phyloP scores from a whole-genome alignment of 768 basidiomycete genomes.

The Astraeus odoratus region DNA sequence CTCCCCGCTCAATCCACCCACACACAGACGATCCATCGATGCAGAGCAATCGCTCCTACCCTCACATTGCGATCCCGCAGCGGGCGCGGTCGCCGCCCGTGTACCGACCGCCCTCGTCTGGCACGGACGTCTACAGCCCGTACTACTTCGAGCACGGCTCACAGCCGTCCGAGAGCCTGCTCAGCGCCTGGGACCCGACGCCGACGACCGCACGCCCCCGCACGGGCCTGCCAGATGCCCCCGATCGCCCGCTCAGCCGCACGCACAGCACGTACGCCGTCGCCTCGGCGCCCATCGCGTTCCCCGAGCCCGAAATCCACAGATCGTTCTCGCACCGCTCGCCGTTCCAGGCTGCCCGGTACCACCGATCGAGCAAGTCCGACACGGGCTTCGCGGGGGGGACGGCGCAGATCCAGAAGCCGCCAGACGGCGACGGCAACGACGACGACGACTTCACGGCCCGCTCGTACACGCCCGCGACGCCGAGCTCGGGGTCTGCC shows the following conservation, averaged over 20 bases:
- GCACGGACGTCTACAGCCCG: constrained; percentile 21
- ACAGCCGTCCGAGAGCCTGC: constrained; percentile 13
- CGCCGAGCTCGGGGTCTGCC: constrained; percentile 26
- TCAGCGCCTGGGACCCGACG: constrained; percentile 30
- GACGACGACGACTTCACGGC: constrained; percentile 11
- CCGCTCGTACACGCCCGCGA: constrained; percentile 32
- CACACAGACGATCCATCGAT: constrained; percentile 10
- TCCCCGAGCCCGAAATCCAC: constrained; percentile 49
- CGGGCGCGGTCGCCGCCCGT: constrained; percentile 28
- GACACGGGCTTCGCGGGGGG: constrained; percentile 23
- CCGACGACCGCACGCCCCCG: constrained; percentile 20
- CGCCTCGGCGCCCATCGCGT: constrained; percentile 26
- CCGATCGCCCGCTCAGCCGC: constrained; percentile 27
- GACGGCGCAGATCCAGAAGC: too few relatives aligned
- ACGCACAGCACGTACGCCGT: constrained; percentile 31
- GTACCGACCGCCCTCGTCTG: constrained; percentile 24
- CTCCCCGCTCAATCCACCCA: too few relatives aligned
- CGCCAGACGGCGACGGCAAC: too few relatives aligned
- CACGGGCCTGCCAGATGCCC: constrained; percentile 13
- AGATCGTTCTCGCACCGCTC: constrained; percentile 37
- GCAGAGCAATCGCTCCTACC: constrained; percentile 28
- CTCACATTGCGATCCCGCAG: constrained; percentile 33
- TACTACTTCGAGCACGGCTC: constrained; percentile 26
- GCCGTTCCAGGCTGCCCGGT: constrained; percentile 18
- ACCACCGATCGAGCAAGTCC: constrained; percentile 35